A percentile compares a stretch with the other conserved stretches of the same genome.
phyloP scores from a whole-genome alignment of 2,329 filamentous ascomycete genomes.

The Xylariales sp. region DNA sequence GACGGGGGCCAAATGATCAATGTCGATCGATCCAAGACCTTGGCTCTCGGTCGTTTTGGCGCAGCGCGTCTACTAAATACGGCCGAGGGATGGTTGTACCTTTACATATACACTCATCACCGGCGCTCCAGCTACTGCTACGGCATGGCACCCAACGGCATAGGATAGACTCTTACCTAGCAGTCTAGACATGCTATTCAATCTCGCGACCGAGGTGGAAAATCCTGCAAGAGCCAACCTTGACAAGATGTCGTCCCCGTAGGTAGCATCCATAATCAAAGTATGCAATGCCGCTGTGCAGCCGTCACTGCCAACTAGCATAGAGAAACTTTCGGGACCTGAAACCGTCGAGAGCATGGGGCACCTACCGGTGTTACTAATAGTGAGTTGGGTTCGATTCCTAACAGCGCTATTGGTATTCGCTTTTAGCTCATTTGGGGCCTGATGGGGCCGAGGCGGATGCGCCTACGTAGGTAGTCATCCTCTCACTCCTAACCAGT shows the following conservation, averaged over 20 bases:
- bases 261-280: slow-evolving; percentile 13
- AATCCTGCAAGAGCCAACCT: slow-evolving; percentile 23
- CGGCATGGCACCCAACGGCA: slow-evolving; percentile 16
- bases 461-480: slow-evolving; percentile 26
- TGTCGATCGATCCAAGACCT: slow-evolving; percentile 37
- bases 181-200: slow-evolving; percentile 6
- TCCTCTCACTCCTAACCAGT: slow-evolving; percentile 24
- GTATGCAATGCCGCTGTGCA: slow-evolving; percentile 1
- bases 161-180: slow-evolving; percentile 10
- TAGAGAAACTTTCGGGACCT: slow-evolving; percentile 24
- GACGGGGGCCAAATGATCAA: slow-evolving; percentile 36
- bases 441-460: slow-evolving; percentile 20
- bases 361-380: too few relatives aligned
- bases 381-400: too few relatives aligned
- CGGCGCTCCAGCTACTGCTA: slow-evolving; percentile 2
- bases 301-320: slow-evolving; percentile 15
- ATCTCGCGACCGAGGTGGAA: neutral
- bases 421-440: too few relatives aligned
- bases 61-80: slow-evolving; percentile 30
- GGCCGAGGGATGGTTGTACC: slow-evolving; percentile 31
- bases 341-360: slow-evolving; percentile 38
- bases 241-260: slow-evolving; percentile 23
- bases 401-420: too few relatives aligned
- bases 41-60: slow-evolving; percentile 38
- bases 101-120: slow-evolving; percentile 10